phyloP scores from a whole-genome alignment of 352 stramenopile species.

The Phytophthora syringae region DNA sequence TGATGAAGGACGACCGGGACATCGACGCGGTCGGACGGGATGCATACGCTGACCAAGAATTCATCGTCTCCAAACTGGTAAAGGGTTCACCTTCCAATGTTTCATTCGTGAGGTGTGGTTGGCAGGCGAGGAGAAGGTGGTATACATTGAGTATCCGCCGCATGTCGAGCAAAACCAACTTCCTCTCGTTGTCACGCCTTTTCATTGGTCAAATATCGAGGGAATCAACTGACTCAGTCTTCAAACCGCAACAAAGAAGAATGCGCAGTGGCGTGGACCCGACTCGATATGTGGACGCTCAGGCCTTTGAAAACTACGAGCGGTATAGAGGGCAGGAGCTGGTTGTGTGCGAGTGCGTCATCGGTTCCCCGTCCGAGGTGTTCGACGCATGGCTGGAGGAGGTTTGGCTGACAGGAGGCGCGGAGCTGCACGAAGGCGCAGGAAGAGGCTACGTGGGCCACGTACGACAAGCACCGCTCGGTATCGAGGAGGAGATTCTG shows the following conservation, averaged over 20 bases:
- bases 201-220: constrained; percentile 41
- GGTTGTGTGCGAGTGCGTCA: constrained; percentile 61
- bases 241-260: neutral
- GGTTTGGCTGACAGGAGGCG: constrained; percentile 47
- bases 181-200: neutral
- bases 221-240: neutral
- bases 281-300: constrained; percentile 39
- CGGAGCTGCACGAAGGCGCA: constrained; percentile 52
- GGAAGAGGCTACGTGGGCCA: constrained; percentile 67
- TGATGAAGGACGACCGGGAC: constrained; percentile 24
- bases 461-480: constrained; percentile 49
- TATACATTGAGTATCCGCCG: constrained; percentile 44
- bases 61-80: constrained; percentile 53
- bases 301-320: constrained; percentile 57
- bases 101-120: constrained; percentile 62
- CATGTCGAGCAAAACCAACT: constrained; percentile 28
- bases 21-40: constrained; percentile 48
- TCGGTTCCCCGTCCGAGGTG: constrained; percentile 47
- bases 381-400: constrained; percentile 73
- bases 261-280: constrained; percentile 40
- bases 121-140: constrained; percentile 32
- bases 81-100: constrained; percentile 30
- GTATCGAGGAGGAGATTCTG: constrained; percentile 74
- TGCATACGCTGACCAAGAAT: constrained; percentile 58
- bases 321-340: constrained; percentile 64